Percentiles rank a stretch among this genome's conserved stretches.
These are phyloP conservation scores for Evernia prunastri DNA, from an alignment of 495 filamentous ascomycete genomes.

Conservation along the genomic window DNA sequence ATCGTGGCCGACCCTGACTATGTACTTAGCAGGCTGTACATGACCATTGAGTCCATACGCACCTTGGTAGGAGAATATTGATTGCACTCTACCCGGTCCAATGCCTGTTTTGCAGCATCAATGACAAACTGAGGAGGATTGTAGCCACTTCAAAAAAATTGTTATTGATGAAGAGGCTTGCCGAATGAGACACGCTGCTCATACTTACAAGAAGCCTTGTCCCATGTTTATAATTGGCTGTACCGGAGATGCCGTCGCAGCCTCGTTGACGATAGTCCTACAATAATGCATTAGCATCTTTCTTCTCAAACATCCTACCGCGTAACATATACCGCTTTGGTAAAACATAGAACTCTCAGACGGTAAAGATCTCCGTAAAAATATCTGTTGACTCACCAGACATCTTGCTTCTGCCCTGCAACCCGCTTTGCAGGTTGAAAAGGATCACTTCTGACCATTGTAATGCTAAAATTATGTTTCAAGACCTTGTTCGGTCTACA, in stretches of 20 bases:
- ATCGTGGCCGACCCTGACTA: slow-evolving; percentile 68
- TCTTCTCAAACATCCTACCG: neutral
- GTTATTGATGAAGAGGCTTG: slow-evolving; percentile 7
- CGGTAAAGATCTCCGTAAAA: neutral
- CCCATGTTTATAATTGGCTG: slow-evolving; percentile 60
- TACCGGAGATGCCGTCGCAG: slow-evolving; percentile 70
- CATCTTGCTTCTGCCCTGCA: slow-evolving; percentile 78
- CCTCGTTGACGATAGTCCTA: slow-evolving; percentile 96
- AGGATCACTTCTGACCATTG: slow-evolving; percentile 40
- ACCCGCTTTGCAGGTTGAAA: slow-evolving; percentile 73
- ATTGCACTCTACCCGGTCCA: slow-evolving; percentile 94
- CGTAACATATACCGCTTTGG: neutral
- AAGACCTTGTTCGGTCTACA: neutral
- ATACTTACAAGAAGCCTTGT: slow-evolving; percentile 31
- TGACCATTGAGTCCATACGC: neutral
- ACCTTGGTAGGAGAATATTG: slow-evolving; percentile 94
- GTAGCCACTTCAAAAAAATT: slow-evolving; percentile 74
- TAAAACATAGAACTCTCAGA: too few relatives aligned
- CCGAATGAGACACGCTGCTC: neutral
- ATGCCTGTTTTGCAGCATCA: slow-evolving; percentile 79
- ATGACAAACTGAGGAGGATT: slow-evolving; percentile 91
- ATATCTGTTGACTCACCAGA: slow-evolving; percentile 57
- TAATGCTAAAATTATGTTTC: slow-evolving; percentile 22
- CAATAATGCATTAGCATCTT: slow-evolving; percentile 16
- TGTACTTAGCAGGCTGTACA: slow-evolving; percentile 11